These are phyloP conservation scores for Thelonectria olida DNA, from an alignment of 2,329 filamentous ascomycete species.

Conservation along the genomic window DNA sequence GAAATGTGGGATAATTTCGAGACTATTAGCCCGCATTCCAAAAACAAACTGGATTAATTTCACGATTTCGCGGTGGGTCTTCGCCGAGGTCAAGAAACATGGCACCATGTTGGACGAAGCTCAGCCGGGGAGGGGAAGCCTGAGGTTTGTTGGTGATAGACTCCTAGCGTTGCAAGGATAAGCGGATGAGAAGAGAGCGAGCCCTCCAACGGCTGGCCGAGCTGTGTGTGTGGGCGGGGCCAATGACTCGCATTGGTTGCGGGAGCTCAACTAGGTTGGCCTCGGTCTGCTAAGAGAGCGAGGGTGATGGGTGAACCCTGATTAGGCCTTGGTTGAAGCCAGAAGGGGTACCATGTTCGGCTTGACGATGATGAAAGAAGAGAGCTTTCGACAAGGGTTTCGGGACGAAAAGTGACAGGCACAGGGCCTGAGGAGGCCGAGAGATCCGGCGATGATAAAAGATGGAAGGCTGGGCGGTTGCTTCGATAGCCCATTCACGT, in stretches of 20 bases:
- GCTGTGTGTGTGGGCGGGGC: slow-evolving; percentile 25
- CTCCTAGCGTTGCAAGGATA: slow-evolving; percentile 5
- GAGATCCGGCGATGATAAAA: background rate
- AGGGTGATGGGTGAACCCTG: slow-evolving; percentile 10
- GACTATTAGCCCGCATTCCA: slow-evolving; percentile 41
- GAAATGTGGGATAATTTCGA: slow-evolving; percentile 12
- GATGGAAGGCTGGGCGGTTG: slow-evolving; percentile 1
- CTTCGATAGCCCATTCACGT: background rate
- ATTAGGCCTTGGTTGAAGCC: background rate
- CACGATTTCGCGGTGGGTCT: background rate
- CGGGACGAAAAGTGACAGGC: slow-evolving; percentile 13
- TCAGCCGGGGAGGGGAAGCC: background rate
- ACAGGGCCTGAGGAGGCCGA: slow-evolving; percentile 5
- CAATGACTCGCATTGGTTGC: slow-evolving; percentile 42
- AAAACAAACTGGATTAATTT: slow-evolving; percentile 28
- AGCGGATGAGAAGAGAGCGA: background rate
- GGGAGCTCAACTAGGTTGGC: slow-evolving; percentile 29
- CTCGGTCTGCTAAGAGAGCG: slow-evolving; percentile 9
- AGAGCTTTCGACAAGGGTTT: slow-evolving; percentile 5
- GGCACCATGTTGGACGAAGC: slow-evolving; percentile 14
- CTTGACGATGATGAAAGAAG: background rate
- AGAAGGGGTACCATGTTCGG: background rate
- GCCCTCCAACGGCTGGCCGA: slow-evolving; percentile 29
- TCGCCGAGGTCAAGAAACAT: slow-evolving; percentile 5
- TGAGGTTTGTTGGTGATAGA: slow-evolving; percentile 4